A percentile compares a stretch with the other conserved stretches of the same genome.
Evolutionary conservation across 2,329 filamentous ascomycete genomes (phyloP).

Genomic region (Penicillium aurantiogriseum): DNA sequence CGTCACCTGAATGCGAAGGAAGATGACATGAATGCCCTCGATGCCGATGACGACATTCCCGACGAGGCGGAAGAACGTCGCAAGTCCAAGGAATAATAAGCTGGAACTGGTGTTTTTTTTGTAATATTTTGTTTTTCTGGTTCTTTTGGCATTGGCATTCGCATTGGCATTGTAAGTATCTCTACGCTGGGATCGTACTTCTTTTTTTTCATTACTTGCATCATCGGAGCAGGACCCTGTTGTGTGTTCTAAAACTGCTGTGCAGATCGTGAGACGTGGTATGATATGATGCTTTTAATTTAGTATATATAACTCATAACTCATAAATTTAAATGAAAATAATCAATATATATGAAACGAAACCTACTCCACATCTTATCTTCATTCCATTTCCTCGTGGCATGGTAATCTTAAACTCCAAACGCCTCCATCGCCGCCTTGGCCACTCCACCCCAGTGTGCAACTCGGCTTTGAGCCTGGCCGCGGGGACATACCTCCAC

Average conservation of each 20-base stretch:
- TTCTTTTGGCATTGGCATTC: not conserved
- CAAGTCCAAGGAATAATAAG: slow-evolving; percentile 10
- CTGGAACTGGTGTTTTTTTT: not conserved
- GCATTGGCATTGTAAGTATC: not conserved
- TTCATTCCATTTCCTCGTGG: not conserved
- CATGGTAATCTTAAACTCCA: not conserved
- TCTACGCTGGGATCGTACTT: slow-evolving; percentile 1
- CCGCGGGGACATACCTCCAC: slow-evolving; percentile 22
- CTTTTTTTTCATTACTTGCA: slow-evolving; percentile 1
- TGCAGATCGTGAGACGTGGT: slow-evolving; percentile 21
- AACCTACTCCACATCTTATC: not conserved
- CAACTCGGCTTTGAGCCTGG: slow-evolving; percentile 5
- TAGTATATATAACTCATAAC: slow-evolving; percentile 7
- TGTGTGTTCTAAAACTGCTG: slow-evolving; percentile 17
- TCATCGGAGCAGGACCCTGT: slow-evolving; percentile 12
- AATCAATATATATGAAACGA: not conserved
- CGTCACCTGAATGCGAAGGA: slow-evolving; percentile 50
- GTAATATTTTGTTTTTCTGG: not conserved
- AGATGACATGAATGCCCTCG: slow-evolving; percentile 52
- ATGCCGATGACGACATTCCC: slow-evolving; percentile 34
- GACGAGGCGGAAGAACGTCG: slow-evolving; percentile 18
- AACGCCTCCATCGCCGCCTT: not conserved
- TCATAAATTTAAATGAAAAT: not conserved
- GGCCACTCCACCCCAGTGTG: slow-evolving; percentile 17
- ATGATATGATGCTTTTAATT: slow-evolving; percentile 13